These are phyloP conservation scores for Cadophora gregata DNA, from an alignment of 2,329 filamentous ascomycete species.

Conservation along the genomic window DNA sequence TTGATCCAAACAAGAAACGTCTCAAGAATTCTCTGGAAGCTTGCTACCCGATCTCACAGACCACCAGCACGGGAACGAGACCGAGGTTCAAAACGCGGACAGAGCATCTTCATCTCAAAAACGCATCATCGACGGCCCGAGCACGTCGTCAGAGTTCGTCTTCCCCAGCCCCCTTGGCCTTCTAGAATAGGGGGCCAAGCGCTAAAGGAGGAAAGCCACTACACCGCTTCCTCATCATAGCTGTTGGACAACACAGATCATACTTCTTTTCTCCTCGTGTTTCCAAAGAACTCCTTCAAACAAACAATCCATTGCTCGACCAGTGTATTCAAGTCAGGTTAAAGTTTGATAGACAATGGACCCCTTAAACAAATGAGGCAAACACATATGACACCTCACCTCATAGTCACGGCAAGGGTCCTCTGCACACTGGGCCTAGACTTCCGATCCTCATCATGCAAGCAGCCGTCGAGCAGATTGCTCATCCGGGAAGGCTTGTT, in stretches of 20 bases:
- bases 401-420: background rate
- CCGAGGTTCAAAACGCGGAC: background rate
- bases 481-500: background rate
- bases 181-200: background rate
- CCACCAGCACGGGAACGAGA: background rate
- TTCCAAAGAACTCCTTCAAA: background rate
- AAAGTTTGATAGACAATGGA: background rate
- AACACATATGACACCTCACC: background rate
- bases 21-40: constrained; percentile 9
- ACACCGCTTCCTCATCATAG: background rate
- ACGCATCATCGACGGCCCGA: background rate
- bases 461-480: background rate
- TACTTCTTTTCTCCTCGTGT: background rate
- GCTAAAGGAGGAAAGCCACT: background rate
- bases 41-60: background rate
- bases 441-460: constrained; percentile 8
- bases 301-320: background rate
- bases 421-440: background rate
- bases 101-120: background rate
- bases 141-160: background rate
- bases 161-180: background rate
- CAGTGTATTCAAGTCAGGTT: background rate
- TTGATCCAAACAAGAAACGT: background rate
- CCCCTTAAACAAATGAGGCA: background rate
- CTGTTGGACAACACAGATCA: background rate